Evolutionary conservation across 169 alveolate species (phyloP).

Genomic region (Cryptosporidium sp.): DNA sequence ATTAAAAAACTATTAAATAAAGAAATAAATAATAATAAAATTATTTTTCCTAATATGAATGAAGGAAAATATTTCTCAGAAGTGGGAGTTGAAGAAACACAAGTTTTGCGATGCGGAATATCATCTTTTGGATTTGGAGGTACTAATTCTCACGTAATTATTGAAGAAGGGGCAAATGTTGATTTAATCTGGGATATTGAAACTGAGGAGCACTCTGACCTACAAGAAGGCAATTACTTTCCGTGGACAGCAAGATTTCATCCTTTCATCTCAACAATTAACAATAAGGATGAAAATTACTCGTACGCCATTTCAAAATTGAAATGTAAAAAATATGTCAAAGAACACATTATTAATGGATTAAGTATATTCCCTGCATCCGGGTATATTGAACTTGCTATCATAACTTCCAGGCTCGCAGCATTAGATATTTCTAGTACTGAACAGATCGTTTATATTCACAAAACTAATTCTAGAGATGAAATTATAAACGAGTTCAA

Average conservation of each 20-base stretch:
- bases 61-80: slow-evolving; percentile 34
- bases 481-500: slow-evolving; percentile 12
- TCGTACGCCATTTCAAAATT: neutral
- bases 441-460: neutral
- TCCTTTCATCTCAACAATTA: slow-evolving; percentile 48
- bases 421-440: slow-evolving; percentile 19
- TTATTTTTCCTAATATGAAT: slow-evolving; percentile 17
- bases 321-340: slow-evolving; percentile 15
- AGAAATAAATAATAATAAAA: neutral
- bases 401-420: slow-evolving; percentile 11
- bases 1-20: slow-evolving; percentile 27
- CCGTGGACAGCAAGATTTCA: slow-evolving; percentile 74
- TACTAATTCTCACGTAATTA: slow-evolving; percentile 81
- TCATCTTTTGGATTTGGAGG: slow-evolving; percentile 86
- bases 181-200: slow-evolving; percentile 33
- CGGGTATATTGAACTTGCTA: slow-evolving; percentile 41
- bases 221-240: slow-evolving; percentile 51
- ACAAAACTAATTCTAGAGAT: slow-evolving; percentile 6
- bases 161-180: slow-evolving; percentile 77
- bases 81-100: slow-evolving; percentile 34
- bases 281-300: slow-evolving; percentile 27
- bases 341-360: slow-evolving; percentile 37
- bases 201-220: slow-evolving; percentile 11
- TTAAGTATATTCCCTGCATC: slow-evolving; percentile 62
- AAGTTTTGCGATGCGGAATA: slow-evolving; percentile 76